Conservation (phyloP, 2,329 filamentous ascomycete species). For the Xylariomycetidae sp. region DNA sequence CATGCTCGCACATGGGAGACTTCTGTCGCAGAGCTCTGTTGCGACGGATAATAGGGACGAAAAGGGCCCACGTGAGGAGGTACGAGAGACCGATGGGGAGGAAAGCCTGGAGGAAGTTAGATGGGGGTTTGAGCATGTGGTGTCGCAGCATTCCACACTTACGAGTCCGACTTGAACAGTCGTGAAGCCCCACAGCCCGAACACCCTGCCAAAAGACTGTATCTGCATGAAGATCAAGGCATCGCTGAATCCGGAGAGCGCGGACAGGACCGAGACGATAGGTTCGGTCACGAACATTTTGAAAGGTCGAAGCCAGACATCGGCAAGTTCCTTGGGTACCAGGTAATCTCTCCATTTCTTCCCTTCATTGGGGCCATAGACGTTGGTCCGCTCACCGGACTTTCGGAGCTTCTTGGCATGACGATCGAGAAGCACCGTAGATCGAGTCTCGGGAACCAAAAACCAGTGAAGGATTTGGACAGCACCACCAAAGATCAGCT, state of each 20-base stretch:
- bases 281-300: constrained; percentile 56
- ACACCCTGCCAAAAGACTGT: constrained; percentile 55
- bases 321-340: constrained; percentile 34
- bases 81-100: constrained; percentile 47
- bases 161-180: constrained; percentile 25
- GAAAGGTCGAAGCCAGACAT: constrained; percentile 56
- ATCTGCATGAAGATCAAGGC: constrained; percentile 63
- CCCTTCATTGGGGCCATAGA: constrained; percentile 43
- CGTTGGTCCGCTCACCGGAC: constrained; percentile 34
- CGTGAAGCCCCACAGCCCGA: constrained; percentile 52
- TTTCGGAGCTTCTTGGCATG: constrained; percentile 51
- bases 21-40: constrained; percentile 34
- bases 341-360: constrained; percentile 29
- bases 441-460: constrained; percentile 52
- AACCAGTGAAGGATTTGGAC: constrained; percentile 49
- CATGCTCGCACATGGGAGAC: constrained; percentile 41
- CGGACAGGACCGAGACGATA: constrained; percentile 53
- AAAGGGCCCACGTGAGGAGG: constrained; percentile 50
- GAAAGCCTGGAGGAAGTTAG: constrained; percentile 29
- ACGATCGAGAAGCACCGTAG: constrained; percentile 49
- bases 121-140: background rate
- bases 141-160: no score
- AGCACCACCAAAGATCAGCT: constrained; percentile 48
- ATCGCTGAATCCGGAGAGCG: constrained; percentile 56
- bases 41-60: constrained; percentile 42